These are phyloP conservation scores for Malbranchea zuffiana DNA, from an alignment of 2,329 filamentous ascomycete species.

Conservation along the genomic window DNA sequence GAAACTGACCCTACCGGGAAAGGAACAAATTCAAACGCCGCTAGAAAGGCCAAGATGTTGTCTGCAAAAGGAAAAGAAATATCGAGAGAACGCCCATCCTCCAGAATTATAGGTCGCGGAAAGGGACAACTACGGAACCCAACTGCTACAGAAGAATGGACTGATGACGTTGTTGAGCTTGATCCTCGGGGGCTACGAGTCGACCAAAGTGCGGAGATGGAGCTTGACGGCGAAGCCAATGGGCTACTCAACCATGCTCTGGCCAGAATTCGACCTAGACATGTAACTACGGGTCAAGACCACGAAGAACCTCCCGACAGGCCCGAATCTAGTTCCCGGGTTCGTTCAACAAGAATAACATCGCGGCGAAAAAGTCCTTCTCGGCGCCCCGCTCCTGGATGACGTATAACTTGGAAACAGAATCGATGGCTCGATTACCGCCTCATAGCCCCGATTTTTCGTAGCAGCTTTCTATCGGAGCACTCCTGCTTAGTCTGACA, in stretches of 20 bases:
- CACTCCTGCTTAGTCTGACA: too few relatives aligned
- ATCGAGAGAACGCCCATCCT: constrained; percentile 14
- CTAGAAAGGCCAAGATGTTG: constrained; percentile 16
- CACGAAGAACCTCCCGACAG: constrained; percentile 1
- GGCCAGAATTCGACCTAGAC: constrained; percentile 15
- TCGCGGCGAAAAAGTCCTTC: constrained; percentile 12
- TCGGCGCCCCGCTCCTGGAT: constrained; percentile 7
- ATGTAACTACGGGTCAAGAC: constrained; percentile 3
- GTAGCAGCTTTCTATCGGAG: too few relatives aligned
- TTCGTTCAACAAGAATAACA: constrained; percentile 9
- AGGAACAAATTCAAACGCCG: constrained; percentile 8
- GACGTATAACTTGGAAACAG: not conserved
- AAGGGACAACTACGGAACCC: constrained; percentile 5
- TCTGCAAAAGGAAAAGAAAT: constrained; percentile 23
- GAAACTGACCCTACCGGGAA: not conserved
- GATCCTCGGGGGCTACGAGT: constrained; percentile 16
- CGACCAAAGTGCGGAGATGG: constrained; percentile 28
- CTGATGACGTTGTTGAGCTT: constrained; percentile 27
- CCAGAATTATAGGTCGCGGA: constrained; percentile 14
- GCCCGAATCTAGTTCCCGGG: constrained; percentile 3
- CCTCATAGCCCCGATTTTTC: too few relatives aligned
- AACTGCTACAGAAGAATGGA: constrained; percentile 30
- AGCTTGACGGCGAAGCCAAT: constrained; percentile 35
- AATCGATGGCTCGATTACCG: too few relatives aligned
- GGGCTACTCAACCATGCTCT: constrained; percentile 32